Conservation (phyloP, 2,329 filamentous ascomycete species). For the Fusarium gaditjirri region DNA sequence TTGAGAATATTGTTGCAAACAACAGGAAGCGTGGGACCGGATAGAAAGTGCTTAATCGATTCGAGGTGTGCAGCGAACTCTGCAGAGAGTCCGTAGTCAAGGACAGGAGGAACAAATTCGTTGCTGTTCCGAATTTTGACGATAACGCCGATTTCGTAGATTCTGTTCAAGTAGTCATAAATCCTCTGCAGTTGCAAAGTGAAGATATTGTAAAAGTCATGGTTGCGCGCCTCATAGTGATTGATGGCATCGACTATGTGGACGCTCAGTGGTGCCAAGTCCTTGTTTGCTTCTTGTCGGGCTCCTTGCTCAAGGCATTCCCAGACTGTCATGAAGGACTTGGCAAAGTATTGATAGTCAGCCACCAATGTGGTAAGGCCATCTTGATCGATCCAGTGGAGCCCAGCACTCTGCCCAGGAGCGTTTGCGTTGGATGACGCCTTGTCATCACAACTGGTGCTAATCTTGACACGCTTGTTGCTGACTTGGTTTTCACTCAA, state of each 20-base stretch:
- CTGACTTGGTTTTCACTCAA: slow-evolving; percentile 34
- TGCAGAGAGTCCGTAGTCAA: slow-evolving; percentile 37
- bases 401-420: neutral
- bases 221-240: slow-evolving; percentile 13
- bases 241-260: slow-evolving; percentile 39
- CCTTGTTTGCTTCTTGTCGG: slow-evolving; percentile 42
- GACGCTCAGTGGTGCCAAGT: slow-evolving; percentile 37
- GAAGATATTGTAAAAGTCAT: slow-evolving; percentile 41
- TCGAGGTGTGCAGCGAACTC: slow-evolving; percentile 29
- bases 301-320: slow-evolving; percentile 24
- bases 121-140: slow-evolving; percentile 43
- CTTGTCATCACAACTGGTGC: slow-evolving; percentile 16
- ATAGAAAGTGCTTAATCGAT: slow-evolving; percentile 42
- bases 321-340: slow-evolving; percentile 36
- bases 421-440: neutral
- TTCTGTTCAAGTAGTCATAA: slow-evolving; percentile 34
- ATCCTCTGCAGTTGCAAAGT: slow-evolving; percentile 32
- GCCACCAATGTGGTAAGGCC: slow-evolving; percentile 39
- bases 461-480: slow-evolving; percentile 46
- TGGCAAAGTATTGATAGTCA: slow-evolving; percentile 39
- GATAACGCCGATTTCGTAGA: slow-evolving; percentile 46
- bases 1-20: slow-evolving; percentile 43
- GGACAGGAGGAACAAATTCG: slow-evolving; percentile 35
- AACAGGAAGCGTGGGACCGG: slow-evolving; percentile 40
- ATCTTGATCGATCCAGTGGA: slow-evolving; percentile 44